Base-by-base conservation (phyloP, 2,329 filamentous ascomycete genomes). In the Beauveria brongniartii region DNA sequence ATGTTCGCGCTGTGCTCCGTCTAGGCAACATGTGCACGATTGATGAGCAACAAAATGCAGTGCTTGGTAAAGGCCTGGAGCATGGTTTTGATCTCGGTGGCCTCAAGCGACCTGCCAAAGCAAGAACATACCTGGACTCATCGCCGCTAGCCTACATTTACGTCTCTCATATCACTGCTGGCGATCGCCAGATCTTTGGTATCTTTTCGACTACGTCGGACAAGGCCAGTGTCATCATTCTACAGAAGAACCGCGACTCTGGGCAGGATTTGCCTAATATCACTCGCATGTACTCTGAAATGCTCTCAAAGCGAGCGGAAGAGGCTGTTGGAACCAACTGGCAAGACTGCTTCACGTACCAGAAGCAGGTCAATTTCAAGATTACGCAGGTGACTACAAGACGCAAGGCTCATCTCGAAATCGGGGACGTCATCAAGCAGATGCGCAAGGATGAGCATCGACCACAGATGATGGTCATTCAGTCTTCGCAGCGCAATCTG, bases 1-100 rank as follows among this genome's bases (percentile, higher is more conserved):
- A 90, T 64, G 83, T 96, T 53, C 85, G 93, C 46, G 94, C 93
- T 4, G 83, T 99, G 37, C 82, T 99, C 10, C 90, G 94, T 66
- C 79, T 99, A 1, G 95, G 94, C 47, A 97, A 91, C 68, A 79
- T 90, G 34, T 99, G 94, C 71, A 95, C 91, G 2, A 96, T 99
- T 66, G 94, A 99, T 68, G 90, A 96, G 68, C 87, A 81, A 59
- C 92, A 97, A 67, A 84, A 89, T 63, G 95, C 93, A 67, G 92
- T 97, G 2, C 83, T 99, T 9, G 94, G 94, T 55, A 93, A 89
- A 69, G 94, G 94, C 59, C 77, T 99, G 8, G 94, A 99, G 66
- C 88, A 93, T 67, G 95, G 94, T 0, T 99, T 99, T 68, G 92
- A 97, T 66, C 80, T 99, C 3, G 83, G 82, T 12, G 83, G 90